Evolutionary conservation across 257 asterid genomes (phyloP).

Genomic region (Petunia secreta): DNA sequence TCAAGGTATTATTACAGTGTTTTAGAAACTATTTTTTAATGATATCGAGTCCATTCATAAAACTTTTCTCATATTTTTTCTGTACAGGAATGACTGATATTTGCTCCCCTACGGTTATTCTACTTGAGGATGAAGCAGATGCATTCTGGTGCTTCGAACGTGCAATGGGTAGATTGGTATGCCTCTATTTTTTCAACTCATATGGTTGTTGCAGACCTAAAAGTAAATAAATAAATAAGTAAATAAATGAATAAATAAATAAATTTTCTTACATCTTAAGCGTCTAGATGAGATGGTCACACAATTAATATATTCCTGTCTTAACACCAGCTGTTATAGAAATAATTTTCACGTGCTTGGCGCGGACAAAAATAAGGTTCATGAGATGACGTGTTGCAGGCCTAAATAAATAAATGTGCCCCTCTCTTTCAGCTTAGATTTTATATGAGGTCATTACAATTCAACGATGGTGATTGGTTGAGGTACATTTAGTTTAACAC

Average conservation of each 20-base stretch:
- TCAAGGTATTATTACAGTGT: constrained; percentile 67
- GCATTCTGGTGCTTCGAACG: constrained; percentile 99
- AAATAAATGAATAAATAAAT: background rate
- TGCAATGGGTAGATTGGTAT: constrained; percentile 90
- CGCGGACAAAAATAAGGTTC: background rate
- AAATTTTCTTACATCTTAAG: background rate
- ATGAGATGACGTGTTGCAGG: background rate
- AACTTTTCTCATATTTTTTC: constrained; percentile 31
- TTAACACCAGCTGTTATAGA: background rate
- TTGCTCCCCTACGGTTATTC: constrained; percentile 92
- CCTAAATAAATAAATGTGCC: background rate
- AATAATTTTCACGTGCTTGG: background rate
- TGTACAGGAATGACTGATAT: constrained; percentile 93
- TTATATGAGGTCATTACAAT: background rate
- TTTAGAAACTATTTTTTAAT: constrained; percentile 21
- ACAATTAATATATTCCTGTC: background rate
- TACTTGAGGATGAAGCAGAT: constrained; percentile 90
- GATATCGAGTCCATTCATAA: constrained; percentile 18
- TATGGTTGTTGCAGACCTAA: background rate
- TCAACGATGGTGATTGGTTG: background rate
- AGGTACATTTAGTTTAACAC: background rate
- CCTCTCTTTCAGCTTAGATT: background rate
- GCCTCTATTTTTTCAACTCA: constrained; percentile 34
- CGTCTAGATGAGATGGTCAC: background rate
- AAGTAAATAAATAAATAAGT: background rate